Percentiles rank a stretch among this genome's conserved stretches.
Conservation (phyloP, 2,329 filamentous ascomycete species). For the Nemania sp. region DNA sequence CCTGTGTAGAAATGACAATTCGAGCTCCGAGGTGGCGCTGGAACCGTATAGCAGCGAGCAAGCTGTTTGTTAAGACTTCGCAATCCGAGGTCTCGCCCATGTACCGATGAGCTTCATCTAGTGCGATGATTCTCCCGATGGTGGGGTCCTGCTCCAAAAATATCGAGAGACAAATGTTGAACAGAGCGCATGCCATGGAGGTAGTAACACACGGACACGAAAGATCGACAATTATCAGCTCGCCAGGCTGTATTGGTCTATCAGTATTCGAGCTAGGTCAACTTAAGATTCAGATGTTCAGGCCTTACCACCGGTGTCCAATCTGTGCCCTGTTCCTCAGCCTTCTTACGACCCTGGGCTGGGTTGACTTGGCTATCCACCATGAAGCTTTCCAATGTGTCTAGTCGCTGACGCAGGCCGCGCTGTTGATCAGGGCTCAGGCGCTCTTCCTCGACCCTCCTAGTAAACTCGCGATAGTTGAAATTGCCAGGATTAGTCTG, state of each 20-base stretch:
- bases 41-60: slow-evolving; percentile 66
- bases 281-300: neutral
- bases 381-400: slow-evolving; percentile 68
- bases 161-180: slow-evolving; percentile 69
- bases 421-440: slow-evolving; percentile 54
- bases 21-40: slow-evolving; percentile 71
- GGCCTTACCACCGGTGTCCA: slow-evolving; percentile 38
- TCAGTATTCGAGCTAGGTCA: too few species aligned
- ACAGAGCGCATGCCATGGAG: slow-evolving; percentile 69
- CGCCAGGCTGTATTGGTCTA: slow-evolving; percentile 51
- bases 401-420: slow-evolving; percentile 62
- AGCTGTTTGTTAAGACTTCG: slow-evolving; percentile 59
- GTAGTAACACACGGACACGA: slow-evolving; percentile 71
- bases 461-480: slow-evolving; percentile 54
- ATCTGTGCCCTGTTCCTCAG: slow-evolving; percentile 29
- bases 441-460: slow-evolving; percentile 38
- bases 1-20: slow-evolving; percentile 75
- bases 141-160: slow-evolving; percentile 60
- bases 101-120: slow-evolving; percentile 82
- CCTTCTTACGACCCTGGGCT: neutral
- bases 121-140: slow-evolving; percentile 63
- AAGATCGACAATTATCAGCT: slow-evolving; percentile 70
- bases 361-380: slow-evolving; percentile 31
- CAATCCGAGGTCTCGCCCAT: slow-evolving; percentile 62
- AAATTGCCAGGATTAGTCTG: slow-evolving; percentile 46